phyloP scores from a whole-genome alignment of 768 basidiomycete species.

The Mycena crocata region DNA sequence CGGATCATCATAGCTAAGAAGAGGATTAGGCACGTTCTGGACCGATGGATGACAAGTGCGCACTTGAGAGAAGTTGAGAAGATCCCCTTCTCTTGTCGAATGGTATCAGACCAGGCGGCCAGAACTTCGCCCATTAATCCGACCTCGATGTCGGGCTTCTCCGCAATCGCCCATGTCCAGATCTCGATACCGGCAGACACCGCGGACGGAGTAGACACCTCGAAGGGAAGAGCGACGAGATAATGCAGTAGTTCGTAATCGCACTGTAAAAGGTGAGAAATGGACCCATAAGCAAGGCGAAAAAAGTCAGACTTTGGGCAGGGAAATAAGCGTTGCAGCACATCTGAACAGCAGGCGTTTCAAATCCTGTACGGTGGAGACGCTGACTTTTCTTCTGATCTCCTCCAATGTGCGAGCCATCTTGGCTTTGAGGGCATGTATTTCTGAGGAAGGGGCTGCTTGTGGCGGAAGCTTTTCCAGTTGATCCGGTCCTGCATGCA shows the following conservation, averaged over 20 bases:
- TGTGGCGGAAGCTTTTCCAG: slow-evolving; percentile 73
- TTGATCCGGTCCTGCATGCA: slow-evolving; percentile 61
- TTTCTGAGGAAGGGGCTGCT: slow-evolving; percentile 68
- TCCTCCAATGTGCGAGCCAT: slow-evolving; percentile 74
- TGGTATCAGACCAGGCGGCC: slow-evolving; percentile 88
- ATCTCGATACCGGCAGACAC: slow-evolving; percentile 91
- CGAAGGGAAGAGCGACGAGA: slow-evolving; percentile 89
- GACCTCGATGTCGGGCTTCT: slow-evolving; percentile 85
- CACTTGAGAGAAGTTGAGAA: slow-evolving; percentile 88
- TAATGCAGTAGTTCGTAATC: slow-evolving; percentile 90
- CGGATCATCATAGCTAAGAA: slow-evolving; percentile 85
- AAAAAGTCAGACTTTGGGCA: slow-evolving; percentile 64
- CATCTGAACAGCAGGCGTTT: slow-evolving; percentile 89
- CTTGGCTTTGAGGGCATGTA: slow-evolving; percentile 74
- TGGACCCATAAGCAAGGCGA: background rate
- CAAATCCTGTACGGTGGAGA: slow-evolving; percentile 84
- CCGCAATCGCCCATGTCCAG: slow-evolving; percentile 96
- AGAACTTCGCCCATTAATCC: slow-evolving; percentile 87
- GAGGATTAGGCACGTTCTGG: slow-evolving; percentile 2
- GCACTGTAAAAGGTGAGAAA: slow-evolving; percentile 58
- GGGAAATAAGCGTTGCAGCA: slow-evolving; percentile 82
- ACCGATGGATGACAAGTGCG: slow-evolving; percentile 41
- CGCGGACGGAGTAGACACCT: slow-evolving; percentile 87
- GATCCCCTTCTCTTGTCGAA: slow-evolving; percentile 81
- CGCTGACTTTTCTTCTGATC: slow-evolving; percentile 77